Evolutionary conservation across 1,139 yeast species (phyloP).

Genomic region (Wickerhamomyces sp.): DNA sequence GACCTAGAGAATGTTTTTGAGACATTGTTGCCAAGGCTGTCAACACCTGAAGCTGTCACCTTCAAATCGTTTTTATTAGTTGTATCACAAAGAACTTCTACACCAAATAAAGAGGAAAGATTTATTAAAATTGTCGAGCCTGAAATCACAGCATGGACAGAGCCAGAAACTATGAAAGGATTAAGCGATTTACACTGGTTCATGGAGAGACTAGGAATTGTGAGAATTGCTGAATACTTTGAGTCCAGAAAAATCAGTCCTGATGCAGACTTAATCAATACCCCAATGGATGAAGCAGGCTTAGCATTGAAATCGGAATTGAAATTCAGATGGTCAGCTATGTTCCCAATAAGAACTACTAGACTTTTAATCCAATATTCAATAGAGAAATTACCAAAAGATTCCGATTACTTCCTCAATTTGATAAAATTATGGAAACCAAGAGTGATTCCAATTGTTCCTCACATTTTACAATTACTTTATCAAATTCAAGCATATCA

Average conservation of each 20-base stretch:
- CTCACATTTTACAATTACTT: slow-evolving; percentile 81
- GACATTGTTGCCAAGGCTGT: slow-evolving; percentile 65
- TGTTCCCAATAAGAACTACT: slow-evolving; percentile 94
- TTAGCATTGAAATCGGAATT: slow-evolving; percentile 65
- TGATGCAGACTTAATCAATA: slow-evolving; percentile 65
- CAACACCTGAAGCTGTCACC: slow-evolving; percentile 90
- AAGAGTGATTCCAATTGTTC: slow-evolving; percentile 84
- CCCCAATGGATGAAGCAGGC: slow-evolving; percentile 92
- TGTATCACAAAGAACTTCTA: slow-evolving; percentile 81
- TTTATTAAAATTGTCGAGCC: slow-evolving; percentile 91
- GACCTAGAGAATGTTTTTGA: slow-evolving; percentile 82
- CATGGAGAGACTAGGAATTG: slow-evolving; percentile 95
- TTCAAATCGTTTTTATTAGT: slow-evolving; percentile 89
- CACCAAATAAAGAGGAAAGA: slow-evolving; percentile 63
- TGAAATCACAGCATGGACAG: slow-evolving; percentile 88
- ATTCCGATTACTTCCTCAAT: slow-evolving; percentile 68
- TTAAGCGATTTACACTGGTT: slow-evolving; percentile 91
- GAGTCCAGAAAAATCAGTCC: slow-evolving; percentile 78
- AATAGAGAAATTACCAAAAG: slow-evolving; percentile 82
- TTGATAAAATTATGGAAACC: slow-evolving; percentile 86
- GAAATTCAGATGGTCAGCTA: slow-evolving; percentile 88
- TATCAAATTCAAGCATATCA: slow-evolving; percentile 93
- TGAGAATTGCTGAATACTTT: slow-evolving; percentile 87
- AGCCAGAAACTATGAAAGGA: slow-evolving; percentile 87
- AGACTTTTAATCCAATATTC: slow-evolving; percentile 93